phyloP scores from a whole-genome alignment of 768 basidiomycete species.

The Boletus eberwhitei region DNA sequence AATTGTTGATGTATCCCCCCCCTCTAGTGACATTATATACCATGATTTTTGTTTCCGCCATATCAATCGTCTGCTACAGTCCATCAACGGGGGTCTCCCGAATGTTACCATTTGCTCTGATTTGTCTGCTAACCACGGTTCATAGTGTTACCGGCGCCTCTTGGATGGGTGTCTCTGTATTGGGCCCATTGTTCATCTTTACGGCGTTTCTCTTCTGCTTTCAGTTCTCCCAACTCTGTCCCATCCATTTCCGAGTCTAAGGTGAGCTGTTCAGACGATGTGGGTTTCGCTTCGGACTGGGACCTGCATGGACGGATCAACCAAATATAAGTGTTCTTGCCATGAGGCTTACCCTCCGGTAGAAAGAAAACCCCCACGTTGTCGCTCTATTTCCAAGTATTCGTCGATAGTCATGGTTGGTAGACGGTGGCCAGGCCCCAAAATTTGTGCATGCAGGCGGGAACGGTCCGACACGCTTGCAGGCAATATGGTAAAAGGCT shows the following conservation, averaged over 20 bases:
- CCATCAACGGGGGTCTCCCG: conserved; percentile 4
- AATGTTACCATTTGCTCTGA: conserved; percentile 8
- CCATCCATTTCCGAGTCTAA: conserved; percentile 86
- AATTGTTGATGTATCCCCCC: conserved; percentile 52
- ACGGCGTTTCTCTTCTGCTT: conserved; percentile 69
- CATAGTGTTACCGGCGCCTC: conserved; percentile 96
- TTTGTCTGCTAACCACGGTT: conserved; percentile 61
- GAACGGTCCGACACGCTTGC: conserved; percentile 64
- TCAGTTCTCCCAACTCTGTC: conserved; percentile 59
- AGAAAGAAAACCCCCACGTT: conserved; percentile 81
- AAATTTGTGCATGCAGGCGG: conserved; percentile 75
- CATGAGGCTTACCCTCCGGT: conserved; percentile 71
- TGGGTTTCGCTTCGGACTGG: conserved; percentile 62
- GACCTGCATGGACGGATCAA: conserved; percentile 41
- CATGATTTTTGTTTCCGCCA: conserved; percentile 26
- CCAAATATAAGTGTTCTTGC: background rate
- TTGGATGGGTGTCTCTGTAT: conserved; percentile 81
- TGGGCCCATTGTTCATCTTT: conserved; percentile 92
- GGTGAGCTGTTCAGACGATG: conserved; percentile 73
- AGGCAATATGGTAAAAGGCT: conserved; percentile 91
- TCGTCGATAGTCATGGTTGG: conserved; percentile 97
- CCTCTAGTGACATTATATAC: conserved; percentile 24
- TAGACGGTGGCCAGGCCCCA: conserved; percentile 75
- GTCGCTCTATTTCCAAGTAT: conserved; percentile 81
- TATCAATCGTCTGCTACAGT: conserved; percentile 17